A percentile compares a stretch with the other conserved stretches of the same genome.
Conservation (phyloP, 805 yeast genomes). For the Saccharomyces mikatae region DNA sequence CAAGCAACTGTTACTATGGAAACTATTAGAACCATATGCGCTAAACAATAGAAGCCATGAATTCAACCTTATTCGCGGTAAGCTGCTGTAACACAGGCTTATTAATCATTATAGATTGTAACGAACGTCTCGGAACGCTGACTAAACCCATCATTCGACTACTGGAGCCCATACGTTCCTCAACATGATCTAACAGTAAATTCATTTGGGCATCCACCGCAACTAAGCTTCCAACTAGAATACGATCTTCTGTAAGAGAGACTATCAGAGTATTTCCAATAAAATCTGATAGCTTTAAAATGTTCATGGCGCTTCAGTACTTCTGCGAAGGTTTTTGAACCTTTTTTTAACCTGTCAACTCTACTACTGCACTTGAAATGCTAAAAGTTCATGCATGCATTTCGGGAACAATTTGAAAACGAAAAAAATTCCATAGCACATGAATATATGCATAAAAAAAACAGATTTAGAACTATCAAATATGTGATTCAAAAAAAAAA, state of each 20-base stretch:
- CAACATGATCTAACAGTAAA: constrained; percentile 34
- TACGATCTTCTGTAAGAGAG: constrained; percentile 31
- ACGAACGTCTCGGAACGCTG: constrained; percentile 41
- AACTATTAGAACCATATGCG: constrained; percentile 3
- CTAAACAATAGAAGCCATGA: constrained; percentile 6
- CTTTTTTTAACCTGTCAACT: not conserved
- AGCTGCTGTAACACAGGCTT: constrained; percentile 22
- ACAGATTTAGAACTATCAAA: not conserved
- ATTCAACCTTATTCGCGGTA: constrained; percentile 7
- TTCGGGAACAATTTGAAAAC: not conserved
- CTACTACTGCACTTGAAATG: not conserved
- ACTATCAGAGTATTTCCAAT: constrained; percentile 31
- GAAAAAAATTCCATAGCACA: not conserved
- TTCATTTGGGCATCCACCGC: constrained; percentile 40
- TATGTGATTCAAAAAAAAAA: not conserved
- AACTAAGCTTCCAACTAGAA: constrained; percentile 32
- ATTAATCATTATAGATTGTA: constrained; percentile 20
- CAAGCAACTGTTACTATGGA: constrained; percentile 1
- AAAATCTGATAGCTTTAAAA: constrained; percentile 15
- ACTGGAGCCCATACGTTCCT: constrained; percentile 30
- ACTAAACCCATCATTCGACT: constrained; percentile 39
- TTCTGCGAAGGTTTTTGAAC: not conserved
- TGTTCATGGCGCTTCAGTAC: constrained; percentile 9
- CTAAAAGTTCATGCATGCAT: not conserved
- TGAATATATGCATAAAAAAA: not conserved